Evolutionary conservation across 2,329 filamentous ascomycete genomes (phyloP).

Genomic region (Fusarium fracticaudum): DNA sequence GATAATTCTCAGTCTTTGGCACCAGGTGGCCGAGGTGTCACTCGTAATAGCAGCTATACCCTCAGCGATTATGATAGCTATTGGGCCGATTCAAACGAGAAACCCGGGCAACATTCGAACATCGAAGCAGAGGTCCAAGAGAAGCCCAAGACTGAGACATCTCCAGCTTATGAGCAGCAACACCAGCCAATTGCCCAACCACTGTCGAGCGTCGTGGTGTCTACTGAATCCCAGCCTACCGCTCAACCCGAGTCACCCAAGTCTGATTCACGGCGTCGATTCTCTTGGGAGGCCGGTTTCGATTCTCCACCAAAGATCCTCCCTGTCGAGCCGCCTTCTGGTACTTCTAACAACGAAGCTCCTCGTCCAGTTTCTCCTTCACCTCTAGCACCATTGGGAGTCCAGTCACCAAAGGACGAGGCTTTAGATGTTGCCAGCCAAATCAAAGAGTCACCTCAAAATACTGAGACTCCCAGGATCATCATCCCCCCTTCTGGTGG

Average conservation of each 20-base stretch:
- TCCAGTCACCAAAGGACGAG: constrained; percentile 22
- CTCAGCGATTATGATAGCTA: constrained; percentile 75
- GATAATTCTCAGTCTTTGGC: constrained; percentile 30
- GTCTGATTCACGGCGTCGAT: constrained; percentile 43
- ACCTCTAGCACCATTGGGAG: constrained; percentile 11
- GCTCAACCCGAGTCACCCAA: constrained; percentile 3
- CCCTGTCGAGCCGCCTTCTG: constrained; percentile 15
- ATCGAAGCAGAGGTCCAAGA: constrained; percentile 5
- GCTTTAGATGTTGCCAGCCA: constrained; percentile 13
- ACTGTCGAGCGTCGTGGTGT: neutral
- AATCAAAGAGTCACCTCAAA: constrained; percentile 23
- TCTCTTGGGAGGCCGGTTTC: constrained; percentile 50
- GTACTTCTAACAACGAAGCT: constrained; percentile 3
- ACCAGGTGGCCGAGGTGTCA: constrained; percentile 23
- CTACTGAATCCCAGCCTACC: constrained; percentile 8
- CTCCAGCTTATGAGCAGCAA: neutral
- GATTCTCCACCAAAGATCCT: constrained; percentile 33
- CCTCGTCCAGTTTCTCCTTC: constrained; percentile 20
- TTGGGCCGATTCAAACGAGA: constrained; percentile 58
- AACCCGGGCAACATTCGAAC: constrained; percentile 1
- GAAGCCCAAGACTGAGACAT: neutral
- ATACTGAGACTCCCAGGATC: constrained; percentile 31
- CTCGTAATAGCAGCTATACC: constrained; percentile 69
- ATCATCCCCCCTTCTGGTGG: constrained; percentile 31
- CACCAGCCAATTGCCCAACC: neutral